Base-by-base conservation (phyloP, 2,329 filamentous ascomycete genomes). In the Furcasterigmium sp. region DNA sequence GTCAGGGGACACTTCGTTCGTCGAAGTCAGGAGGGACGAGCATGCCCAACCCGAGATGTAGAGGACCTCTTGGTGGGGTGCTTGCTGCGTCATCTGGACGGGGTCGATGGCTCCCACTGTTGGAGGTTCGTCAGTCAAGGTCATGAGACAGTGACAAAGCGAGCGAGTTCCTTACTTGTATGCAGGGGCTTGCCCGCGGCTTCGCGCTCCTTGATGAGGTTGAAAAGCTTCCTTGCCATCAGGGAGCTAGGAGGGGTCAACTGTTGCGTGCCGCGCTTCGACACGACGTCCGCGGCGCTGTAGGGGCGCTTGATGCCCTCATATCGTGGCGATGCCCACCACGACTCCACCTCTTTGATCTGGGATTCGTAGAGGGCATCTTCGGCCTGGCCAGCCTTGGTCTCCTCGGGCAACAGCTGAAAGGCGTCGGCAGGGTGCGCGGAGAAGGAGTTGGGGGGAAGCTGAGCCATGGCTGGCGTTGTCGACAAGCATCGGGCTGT, bases 71-170 rank as follows among this genome's bases (percentile, higher is more conserved):
- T 97, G 93, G 68, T 97, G 87, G 6, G 87, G 80, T 14, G 93
- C 93, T 71, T 97, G 93, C 65, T 98, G 93, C 39, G 93, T 95
- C 93, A 98, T 97, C 69, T 98, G 93, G 10, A 97, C 83, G n/a
- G 93, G 93, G 60, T 98, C 93, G 66, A 98, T 94, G 47, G 91
- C 93, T 54, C 93, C 93, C 86, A 98, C 87, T 91, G 49, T 1
- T 42, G 6, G 6, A 15, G 43, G 50, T 53, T 5, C 20, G 40
- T 56, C 43, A 55, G 49, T 26, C 5, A 15, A 35, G 32, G n/a
- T 35, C 5, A 8, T 18, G 20, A 19, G 28, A 13, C 29, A 15
- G 19, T 37, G 13, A 10, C 21, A n/a, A 6, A n/a, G 37, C 19
- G 5, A 6, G 29, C 11, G 15, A 5, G 25, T 15, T 34, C 51